phyloP scores from a whole-genome alignment of 2,329 filamentous ascomycete genomes.

The Phaeomoniella chlamydospora region DNA sequence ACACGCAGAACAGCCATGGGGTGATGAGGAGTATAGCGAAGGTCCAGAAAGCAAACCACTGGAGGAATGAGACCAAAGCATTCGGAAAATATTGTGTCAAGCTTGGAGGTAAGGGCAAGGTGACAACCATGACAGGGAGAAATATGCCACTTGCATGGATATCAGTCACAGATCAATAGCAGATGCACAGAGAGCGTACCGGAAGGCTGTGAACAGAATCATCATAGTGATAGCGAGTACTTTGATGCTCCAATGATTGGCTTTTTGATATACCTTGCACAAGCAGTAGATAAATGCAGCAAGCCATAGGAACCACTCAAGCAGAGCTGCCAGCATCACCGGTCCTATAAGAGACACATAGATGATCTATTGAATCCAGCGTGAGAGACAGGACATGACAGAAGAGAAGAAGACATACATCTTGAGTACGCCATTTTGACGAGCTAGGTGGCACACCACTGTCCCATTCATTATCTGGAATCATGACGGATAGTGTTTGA shows the following conservation, averaged over 20 bases:
- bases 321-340: conserved; percentile 67
- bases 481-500: too few relatives aligned
- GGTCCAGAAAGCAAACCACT: conserved; percentile 93
- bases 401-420: conserved; percentile 11
- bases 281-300: conserved; percentile 89
- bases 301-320: conserved; percentile 93
- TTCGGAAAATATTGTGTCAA: conserved; percentile 60
- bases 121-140: conserved; percentile 87
- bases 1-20: conserved; percentile 87
- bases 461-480: not conserved
- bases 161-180: not conserved
- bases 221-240: conserved; percentile 65
- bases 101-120: conserved; percentile 62
- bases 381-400: too few relatives aligned
- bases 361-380: conserved; percentile 67
- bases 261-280: conserved; percentile 75
- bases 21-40: conserved; percentile 75
- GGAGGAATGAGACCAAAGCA: conserved; percentile 54
- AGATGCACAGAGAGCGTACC: conserved; percentile 38
- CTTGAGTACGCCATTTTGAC: not conserved
- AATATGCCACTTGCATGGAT: conserved; percentile 53
- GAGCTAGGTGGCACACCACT: not conserved
- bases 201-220: conserved; percentile 56
- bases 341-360: conserved; percentile 70
- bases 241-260: conserved; percentile 72